Percentiles rank a stretch among this genome's conserved stretches.
Evolutionary conservation across 2,329 filamentous ascomycete species (phyloP).

Genomic region (Neocatenulostroma microsporum): DNA sequence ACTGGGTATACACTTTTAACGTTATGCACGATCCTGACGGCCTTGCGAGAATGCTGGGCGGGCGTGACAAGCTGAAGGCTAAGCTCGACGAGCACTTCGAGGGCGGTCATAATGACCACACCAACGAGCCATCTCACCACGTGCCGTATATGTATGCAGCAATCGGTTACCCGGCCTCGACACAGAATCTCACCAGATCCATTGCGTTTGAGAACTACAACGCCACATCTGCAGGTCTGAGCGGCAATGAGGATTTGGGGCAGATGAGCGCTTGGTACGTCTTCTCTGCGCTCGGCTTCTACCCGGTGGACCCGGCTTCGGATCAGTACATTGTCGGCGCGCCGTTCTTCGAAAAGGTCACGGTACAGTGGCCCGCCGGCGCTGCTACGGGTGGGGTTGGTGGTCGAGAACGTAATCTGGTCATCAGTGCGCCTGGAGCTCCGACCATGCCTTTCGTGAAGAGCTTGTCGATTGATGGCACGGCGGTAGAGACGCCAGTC

Average conservation of each 20-base stretch:
- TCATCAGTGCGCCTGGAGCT: conserved; percentile 37
- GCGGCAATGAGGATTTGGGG: conserved; percentile 44
- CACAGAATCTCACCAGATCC: conserved; percentile 33
- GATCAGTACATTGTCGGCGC: conserved; percentile 41
- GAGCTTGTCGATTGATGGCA: conserved; percentile 36
- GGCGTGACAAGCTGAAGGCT: conserved; percentile 31
- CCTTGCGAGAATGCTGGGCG: conserved; percentile 35
- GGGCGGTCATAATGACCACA: conserved; percentile 41
- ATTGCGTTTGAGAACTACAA: conserved; percentile 40
- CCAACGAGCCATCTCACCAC: conserved; percentile 44
- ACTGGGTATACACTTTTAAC: conserved; percentile 46
- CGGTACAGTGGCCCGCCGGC: conserved; percentile 32
- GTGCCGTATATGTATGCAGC: conserved; percentile 41
- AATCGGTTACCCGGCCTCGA: conserved; percentile 34
- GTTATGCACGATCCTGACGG: conserved; percentile 42
- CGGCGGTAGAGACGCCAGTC: conserved; percentile 26
- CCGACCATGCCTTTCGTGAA: conserved; percentile 36
- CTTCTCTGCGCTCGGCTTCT: conserved; percentile 42
- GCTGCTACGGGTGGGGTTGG: conserved; percentile 23
- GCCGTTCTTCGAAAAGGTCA: conserved; percentile 42
- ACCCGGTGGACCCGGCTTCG: conserved; percentile 39
- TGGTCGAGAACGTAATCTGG: conserved; percentile 24
- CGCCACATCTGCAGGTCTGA: conserved; percentile 39
- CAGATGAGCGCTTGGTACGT: conserved; percentile 47
- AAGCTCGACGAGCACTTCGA: conserved; percentile 42